phyloP scores from a whole-genome alignment of 2,329 filamentous ascomycete genomes.

The Penicillium corylophilum region DNA sequence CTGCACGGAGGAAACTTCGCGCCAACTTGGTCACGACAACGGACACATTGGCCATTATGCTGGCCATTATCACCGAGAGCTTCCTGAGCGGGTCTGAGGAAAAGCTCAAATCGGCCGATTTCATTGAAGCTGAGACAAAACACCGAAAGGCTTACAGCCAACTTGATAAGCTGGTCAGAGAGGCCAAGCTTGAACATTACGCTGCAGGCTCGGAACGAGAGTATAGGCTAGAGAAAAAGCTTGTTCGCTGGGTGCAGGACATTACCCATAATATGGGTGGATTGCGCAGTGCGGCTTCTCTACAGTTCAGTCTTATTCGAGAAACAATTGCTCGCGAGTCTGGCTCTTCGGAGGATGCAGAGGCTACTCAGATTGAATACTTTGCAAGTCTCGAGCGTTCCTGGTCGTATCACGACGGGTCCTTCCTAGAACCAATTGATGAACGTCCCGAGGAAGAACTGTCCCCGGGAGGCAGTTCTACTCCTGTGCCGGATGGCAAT shows the following conservation, averaged over 20 bases:
- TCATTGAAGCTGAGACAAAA: constrained; percentile 59
- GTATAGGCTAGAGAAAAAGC: constrained; percentile 73
- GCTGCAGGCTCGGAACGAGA: constrained; percentile 74
- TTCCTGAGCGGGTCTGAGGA: constrained; percentile 82
- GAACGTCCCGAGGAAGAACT: constrained; percentile 59
- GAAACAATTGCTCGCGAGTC: constrained; percentile 48
- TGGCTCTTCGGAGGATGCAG: constrained; percentile 16
- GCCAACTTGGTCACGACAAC: constrained; percentile 72
- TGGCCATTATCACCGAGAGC: constrained; percentile 75
- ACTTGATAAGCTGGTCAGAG: constrained; percentile 74
- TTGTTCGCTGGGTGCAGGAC: constrained; percentile 81
- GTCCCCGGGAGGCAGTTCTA: constrained; percentile 9
- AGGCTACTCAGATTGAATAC: constrained; percentile 12
- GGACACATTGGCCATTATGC: constrained; percentile 73
- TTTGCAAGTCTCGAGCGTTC: constrained; percentile 26
- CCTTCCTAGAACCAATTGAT: constrained; percentile 60
- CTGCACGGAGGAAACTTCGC: constrained; percentile 71
- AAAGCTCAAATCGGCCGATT: constrained; percentile 67
- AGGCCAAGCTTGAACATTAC: constrained; percentile 89
- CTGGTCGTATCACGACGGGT: constrained; percentile 44
- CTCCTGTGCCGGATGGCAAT: constrained; percentile 8
- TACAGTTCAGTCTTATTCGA: constrained; percentile 80
- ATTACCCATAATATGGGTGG: constrained; percentile 88
- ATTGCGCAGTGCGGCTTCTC: constrained; percentile 80
- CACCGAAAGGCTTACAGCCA: constrained; percentile 68